Conservation (phyloP, 805 yeast genomes). For the Nakazawaea populi region DNA sequence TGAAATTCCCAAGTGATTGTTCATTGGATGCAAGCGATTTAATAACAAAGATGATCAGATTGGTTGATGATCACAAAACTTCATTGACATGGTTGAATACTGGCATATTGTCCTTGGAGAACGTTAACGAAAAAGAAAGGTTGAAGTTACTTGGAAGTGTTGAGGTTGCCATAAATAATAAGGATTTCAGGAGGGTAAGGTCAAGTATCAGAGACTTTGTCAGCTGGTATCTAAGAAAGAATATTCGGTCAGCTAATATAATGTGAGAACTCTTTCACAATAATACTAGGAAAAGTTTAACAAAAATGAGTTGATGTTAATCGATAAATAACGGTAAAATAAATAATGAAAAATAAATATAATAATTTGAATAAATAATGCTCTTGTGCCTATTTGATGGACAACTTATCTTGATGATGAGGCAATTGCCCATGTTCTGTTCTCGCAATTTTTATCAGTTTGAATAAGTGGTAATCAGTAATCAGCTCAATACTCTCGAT, state of each 20-base stretch:
- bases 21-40: slow-evolving; percentile 73
- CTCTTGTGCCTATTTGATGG: not conserved
- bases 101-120: slow-evolving; percentile 54
- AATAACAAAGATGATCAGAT: slow-evolving; percentile 53
- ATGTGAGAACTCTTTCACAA: not conserved
- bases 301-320: not conserved
- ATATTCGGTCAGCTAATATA: slow-evolving; percentile 31
- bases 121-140: slow-evolving; percentile 63
- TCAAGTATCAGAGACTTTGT: slow-evolving; percentile 70
- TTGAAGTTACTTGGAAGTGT: slow-evolving; percentile 53
- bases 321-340: not conserved
- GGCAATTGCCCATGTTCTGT: slow-evolving; percentile 10
- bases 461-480: slow-evolving; percentile 46
- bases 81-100: slow-evolving; percentile 54
- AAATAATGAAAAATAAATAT: slow-evolving; percentile 3
- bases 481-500: slow-evolving; percentile 70
- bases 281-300: not conserved
- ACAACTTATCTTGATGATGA: not conserved
- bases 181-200: slow-evolving; percentile 70
- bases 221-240: slow-evolving; percentile 77
- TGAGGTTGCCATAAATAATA: slow-evolving; percentile 54
- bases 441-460: slow-evolving; percentile 33
- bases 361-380: not conserved
- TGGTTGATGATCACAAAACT: slow-evolving; percentile 40
- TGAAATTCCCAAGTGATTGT: slow-evolving; percentile 63